Percentiles rank a stretch among this genome's conserved stretches.
Conservation (phyloP, 208 protist species). For the Jaenimonas drosophilae region DNA sequence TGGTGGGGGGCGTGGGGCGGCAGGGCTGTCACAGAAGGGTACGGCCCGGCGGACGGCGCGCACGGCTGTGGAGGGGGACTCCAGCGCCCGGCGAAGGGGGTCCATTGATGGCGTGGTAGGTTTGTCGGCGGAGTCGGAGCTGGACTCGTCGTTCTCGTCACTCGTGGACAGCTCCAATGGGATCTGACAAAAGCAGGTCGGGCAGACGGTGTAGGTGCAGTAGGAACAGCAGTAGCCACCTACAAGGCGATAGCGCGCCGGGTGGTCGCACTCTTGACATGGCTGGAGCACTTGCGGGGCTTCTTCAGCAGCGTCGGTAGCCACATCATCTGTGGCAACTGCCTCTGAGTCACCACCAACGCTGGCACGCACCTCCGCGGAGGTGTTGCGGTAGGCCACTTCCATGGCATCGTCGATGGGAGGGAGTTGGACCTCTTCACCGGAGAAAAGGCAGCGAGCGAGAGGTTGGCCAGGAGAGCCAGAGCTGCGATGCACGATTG, state of each 20-base stretch:
- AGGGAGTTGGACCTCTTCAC: too few relatives aligned
- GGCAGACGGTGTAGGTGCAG: slow-evolving; percentile 77
- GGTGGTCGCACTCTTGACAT: slow-evolving; percentile 27
- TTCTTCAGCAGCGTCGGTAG: slow-evolving; percentile 2
- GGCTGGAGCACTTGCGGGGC: slow-evolving; percentile 19
- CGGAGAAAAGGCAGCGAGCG: too few relatives aligned
- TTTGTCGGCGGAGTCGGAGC: background rate
- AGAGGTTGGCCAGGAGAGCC: too few relatives aligned
- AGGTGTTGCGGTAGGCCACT: background rate
- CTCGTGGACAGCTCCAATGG: slow-evolving; percentile 7
- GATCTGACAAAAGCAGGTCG: slow-evolving; percentile 24
- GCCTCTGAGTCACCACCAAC: slow-evolving; percentile 14
- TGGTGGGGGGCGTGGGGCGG: background rate
- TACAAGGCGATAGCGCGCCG: slow-evolving; percentile 47
- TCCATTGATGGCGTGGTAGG: background rate
- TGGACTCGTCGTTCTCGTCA: background rate
- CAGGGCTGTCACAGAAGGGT: background rate
- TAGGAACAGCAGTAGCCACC: slow-evolving; percentile 68
- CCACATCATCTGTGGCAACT: slow-evolving; percentile 25
- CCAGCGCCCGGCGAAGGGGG: background rate
- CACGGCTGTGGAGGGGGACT: background rate
- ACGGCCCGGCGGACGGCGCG: background rate
- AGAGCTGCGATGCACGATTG: too few relatives aligned
- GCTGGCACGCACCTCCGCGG: background rate
- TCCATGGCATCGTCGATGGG: too few relatives aligned